Conservation (phyloP, 2,329 filamentous ascomycete species). For the Colletotrichum caudatum region DNA sequence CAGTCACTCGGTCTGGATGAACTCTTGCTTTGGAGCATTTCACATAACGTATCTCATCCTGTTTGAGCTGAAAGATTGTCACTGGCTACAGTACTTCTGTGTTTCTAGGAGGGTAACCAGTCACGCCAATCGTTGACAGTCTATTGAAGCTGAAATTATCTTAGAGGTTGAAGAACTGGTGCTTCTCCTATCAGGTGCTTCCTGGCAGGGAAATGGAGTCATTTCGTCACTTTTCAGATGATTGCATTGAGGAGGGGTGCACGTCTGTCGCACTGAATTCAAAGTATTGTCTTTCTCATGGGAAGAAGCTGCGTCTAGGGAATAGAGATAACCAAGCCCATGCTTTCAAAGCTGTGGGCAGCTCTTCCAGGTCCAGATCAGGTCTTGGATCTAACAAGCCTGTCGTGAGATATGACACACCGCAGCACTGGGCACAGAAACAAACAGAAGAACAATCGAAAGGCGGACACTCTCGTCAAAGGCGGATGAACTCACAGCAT, state of each 20-base stretch:
- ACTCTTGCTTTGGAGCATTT: not conserved
- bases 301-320: conserved; percentile 1
- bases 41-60: not conserved
- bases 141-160: not conserved
- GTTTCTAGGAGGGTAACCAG: not conserved
- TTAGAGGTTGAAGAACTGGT: not conserved
- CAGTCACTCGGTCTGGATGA: not conserved
- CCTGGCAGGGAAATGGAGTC: conserved; percentile 12
- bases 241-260: conserved; percentile 13
- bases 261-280: conserved; percentile 1
- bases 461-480: not conserved
- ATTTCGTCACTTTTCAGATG: conserved; percentile 1
- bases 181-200: not conserved
- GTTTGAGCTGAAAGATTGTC: no score
- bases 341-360: not conserved
- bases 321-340: not conserved
- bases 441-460: conserved; percentile 3
- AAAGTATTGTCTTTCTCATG: conserved; percentile 7
- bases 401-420: conserved; percentile 1
- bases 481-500: not conserved
- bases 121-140: not conserved
- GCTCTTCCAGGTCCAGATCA: not conserved
- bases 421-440: not conserved
- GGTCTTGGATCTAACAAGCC: not conserved
- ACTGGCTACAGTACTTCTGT: no score